Evolutionary conservation across 2,329 filamentous ascomycete genomes (phyloP), one percentile per base, ranked within the genome.

Genomic region (Aureobasidium subglaciale): DNA sequence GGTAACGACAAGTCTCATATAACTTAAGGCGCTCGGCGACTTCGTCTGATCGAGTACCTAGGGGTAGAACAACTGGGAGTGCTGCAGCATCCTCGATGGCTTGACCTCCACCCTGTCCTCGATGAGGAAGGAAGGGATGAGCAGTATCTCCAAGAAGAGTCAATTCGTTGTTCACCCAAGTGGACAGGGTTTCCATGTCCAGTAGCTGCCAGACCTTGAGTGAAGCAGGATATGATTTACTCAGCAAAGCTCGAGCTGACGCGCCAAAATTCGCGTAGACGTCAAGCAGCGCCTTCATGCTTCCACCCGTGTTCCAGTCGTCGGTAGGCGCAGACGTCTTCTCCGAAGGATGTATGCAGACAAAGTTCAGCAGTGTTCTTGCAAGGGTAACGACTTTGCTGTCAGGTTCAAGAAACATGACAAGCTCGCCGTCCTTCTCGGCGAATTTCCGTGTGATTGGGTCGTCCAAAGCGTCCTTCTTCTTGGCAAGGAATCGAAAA

Each of bases 21-120:
- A 87, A 68, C 54, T 73, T 72, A 6, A 88, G 69, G 0, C 84
- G 75, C 9, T 79, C 76, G 0, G 77, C 68, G 0, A 87, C 69
- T 0, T 82, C 78, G 0, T 70, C 65, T 0, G 64, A 57, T 0
- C 63, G 57, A 0, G 77, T 78, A 0, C 75, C 77, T 0, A 61
- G 59, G 0, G 77, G 75, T 0, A 88, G 70, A 5, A 88, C 72
- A 2, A 78, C 76, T 0, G 74, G 76, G 1, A 88, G 64, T 0
- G 82, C 76, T 0, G 78, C 80, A 0, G 78, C 83, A 59, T 88
- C 85, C 64, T 88, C 84, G 37, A 88, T 86, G 0, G 85, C 85
- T 56, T 80, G 73, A 0, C 71, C 82, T 6, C 78, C 84, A 1
- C 83, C 84, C 63, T 84, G 81, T 0, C 78, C 82, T 67, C 83